phyloP scores from a whole-genome alignment of 2,329 filamentous ascomycete genomes.

The Scorias spongiosa region DNA sequence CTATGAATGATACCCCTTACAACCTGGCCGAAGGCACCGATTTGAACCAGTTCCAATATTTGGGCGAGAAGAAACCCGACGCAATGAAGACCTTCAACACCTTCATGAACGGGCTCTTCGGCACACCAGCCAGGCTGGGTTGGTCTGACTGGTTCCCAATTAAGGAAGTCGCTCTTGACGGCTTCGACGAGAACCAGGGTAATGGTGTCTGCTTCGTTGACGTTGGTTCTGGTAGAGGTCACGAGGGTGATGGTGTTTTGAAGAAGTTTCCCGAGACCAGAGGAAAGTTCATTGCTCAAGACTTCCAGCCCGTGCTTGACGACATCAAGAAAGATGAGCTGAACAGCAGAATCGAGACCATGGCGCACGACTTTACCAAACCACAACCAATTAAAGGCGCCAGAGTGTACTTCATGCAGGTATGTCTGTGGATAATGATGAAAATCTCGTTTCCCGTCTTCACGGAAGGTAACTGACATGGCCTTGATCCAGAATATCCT shows the following conservation, averaged over 20 bases:
- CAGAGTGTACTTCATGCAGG: conserved; percentile 1
- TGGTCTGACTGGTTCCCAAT: conserved; percentile 7
- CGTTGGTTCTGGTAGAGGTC: conserved; percentile 7
- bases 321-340: conserved; percentile 1
- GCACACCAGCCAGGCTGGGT: conserved; percentile 2
- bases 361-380: conserved; percentile 5
- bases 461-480: too few species aligned
- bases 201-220: conserved; percentile 7
- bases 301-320: conserved; percentile 5
- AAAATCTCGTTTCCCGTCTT: too few species aligned
- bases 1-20: conserved; percentile 4
- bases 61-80: conserved; percentile 5
- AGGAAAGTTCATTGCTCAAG: conserved; percentile 6
- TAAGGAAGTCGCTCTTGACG: conserved; percentile 5
- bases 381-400: conserved; percentile 4
- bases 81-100: conserved; percentile 9
- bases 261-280: conserved; percentile 2
- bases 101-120: conserved; percentile 8
- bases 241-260: conserved; percentile 4
- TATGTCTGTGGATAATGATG: neutral
- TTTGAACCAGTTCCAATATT: conserved; percentile 5
- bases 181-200: conserved; percentile 7
- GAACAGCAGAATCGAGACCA: conserved; percentile 1
- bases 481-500: conserved; percentile 2
- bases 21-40: conserved; percentile 5